These are phyloP conservation scores for Rhynchosporium agropyri DNA, from an alignment of 2,329 filamentous ascomycete species.

Conservation along the genomic window DNA sequence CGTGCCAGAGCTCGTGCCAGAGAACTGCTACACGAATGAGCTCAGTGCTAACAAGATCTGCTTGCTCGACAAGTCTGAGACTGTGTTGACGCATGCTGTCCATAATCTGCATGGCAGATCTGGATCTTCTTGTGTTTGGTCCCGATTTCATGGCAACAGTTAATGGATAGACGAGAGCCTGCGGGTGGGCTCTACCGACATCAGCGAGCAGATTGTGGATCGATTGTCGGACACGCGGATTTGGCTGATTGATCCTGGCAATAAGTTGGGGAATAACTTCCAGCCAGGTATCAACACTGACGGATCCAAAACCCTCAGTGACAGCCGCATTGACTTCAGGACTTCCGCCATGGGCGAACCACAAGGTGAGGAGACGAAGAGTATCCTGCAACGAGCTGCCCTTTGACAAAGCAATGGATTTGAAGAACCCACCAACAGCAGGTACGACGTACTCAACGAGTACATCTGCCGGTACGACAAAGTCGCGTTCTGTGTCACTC, in stretches of 20 bases:
- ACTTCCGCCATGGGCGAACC: slow-evolving; percentile 92
- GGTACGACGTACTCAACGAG: slow-evolving; percentile 90
- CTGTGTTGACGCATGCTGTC: slow-evolving; percentile 97
- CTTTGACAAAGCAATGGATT: slow-evolving; percentile 88
- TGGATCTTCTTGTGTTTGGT: slow-evolving; percentile 78
- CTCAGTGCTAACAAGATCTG: slow-evolving; percentile 92
- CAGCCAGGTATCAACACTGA: slow-evolving; percentile 97
- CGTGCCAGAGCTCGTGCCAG: slow-evolving; percentile 99
- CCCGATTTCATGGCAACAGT: slow-evolving; percentile 97
- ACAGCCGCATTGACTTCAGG: slow-evolving; percentile 86
- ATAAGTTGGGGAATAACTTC: slow-evolving; percentile 98
- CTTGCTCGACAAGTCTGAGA: slow-evolving; percentile 88
- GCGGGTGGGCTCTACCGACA: slow-evolving; percentile 90
- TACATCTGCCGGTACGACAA: slow-evolving; percentile 61
- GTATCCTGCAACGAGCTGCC: slow-evolving; percentile 96
- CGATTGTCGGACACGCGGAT: slow-evolving; percentile 81
- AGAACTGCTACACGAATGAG: slow-evolving; percentile 94
- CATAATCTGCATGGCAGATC: slow-evolving; percentile 92
- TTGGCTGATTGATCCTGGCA: slow-evolving; percentile 95
- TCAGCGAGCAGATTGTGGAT: slow-evolving; percentile 92
- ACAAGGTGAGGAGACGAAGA: slow-evolving; percentile 85
- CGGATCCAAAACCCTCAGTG: slow-evolving; percentile 84
- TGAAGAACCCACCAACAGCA: slow-evolving; percentile 94
- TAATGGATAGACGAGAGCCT: slow-evolving; percentile 93
- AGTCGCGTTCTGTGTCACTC: slow-evolving; percentile 35